phyloP scores from a whole-genome alignment of 2,329 filamentous ascomycete species.

The Curvularia lunata region DNA sequence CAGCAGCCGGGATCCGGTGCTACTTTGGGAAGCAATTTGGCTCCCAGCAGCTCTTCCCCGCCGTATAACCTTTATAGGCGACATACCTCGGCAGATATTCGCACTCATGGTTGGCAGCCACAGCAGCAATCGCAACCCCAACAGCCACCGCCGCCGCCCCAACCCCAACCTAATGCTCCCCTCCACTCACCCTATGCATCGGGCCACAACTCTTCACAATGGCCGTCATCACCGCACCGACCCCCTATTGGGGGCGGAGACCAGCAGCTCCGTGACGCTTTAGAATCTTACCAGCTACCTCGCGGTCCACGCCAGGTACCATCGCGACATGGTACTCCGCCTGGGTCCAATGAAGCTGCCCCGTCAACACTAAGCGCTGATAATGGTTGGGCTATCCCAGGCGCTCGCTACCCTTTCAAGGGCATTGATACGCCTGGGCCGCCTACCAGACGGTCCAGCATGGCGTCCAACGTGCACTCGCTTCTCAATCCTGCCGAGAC shows the following conservation, averaged over 20 bases:
- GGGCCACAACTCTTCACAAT: constrained; percentile 66
- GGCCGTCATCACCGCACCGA: constrained; percentile 70
- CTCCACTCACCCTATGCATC: constrained; percentile 71
- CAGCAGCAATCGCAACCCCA: constrained; percentile 44
- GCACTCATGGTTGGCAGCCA: constrained; percentile 70
- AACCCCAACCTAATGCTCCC: constrained; percentile 52
- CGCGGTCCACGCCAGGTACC: constrained; percentile 58
- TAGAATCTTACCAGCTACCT: constrained; percentile 71
- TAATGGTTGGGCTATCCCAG: constrained; percentile 63
- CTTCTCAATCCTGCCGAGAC: constrained; percentile 73
- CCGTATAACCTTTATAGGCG: constrained; percentile 75
- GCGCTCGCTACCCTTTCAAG: constrained; percentile 57
- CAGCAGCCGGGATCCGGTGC: constrained; percentile 64
- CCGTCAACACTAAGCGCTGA: constrained; percentile 59
- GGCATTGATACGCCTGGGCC: constrained; percentile 61
- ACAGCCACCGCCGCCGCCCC: constrained; percentile 62
- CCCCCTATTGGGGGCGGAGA: constrained; percentile 57
- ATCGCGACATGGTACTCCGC: constrained; percentile 62
- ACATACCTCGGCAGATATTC: constrained; percentile 95
- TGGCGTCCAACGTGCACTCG: constrained; percentile 73
- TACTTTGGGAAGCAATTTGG: constrained; percentile 48
- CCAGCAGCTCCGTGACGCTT: constrained; percentile 74
- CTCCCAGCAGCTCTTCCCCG: constrained; percentile 55
- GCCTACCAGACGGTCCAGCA: constrained; percentile 71
- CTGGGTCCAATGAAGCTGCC: constrained; percentile 56